phyloP scores from a whole-genome alignment of 108 stramenopile species.

The Stephanodiscus triporus region DNA sequence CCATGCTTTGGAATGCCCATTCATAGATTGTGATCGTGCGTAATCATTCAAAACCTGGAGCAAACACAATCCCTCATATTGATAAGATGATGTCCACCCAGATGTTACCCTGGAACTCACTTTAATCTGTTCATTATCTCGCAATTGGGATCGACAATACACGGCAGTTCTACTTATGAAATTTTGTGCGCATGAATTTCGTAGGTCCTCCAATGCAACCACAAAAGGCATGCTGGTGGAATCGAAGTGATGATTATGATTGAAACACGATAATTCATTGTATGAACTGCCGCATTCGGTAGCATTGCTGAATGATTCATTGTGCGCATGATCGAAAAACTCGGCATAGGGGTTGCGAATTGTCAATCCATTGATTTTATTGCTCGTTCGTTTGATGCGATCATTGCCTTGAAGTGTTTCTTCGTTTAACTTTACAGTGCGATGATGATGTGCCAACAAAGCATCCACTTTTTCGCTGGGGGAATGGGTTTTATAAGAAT shows the following conservation, averaged over 20 bases:
- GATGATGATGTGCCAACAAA: constrained; percentile 26
- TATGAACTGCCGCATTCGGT: constrained; percentile 33
- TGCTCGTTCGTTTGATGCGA: constrained; percentile 17
- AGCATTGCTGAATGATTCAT: constrained; percentile 1
- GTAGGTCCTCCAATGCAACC: constrained; percentile 24
- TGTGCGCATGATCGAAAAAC: constrained; percentile 81
- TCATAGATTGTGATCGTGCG: constrained; percentile 7
- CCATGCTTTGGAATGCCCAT: constrained; percentile 9
- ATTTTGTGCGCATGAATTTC: constrained; percentile 40
- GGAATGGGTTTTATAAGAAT: neutral
- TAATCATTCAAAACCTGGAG: constrained; percentile 26
- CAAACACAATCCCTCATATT: constrained; percentile 26
- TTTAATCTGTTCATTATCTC: neutral
- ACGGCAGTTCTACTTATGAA: constrained; percentile 27
- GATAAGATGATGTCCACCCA: constrained; percentile 40
- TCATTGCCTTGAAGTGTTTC: neutral
- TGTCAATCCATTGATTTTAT: constrained; percentile 18
- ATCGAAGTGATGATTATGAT: constrained; percentile 4
- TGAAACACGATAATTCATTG: constrained; percentile 16
- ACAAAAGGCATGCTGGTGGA: constrained; percentile 23
- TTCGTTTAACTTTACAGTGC: neutral
- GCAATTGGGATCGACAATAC: constrained; percentile 1
- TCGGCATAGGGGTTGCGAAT: constrained; percentile 78
- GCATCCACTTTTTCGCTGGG: constrained; percentile 1
- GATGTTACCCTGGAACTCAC: constrained; percentile 9